Conservation (phyloP, 2,329 filamentous ascomycete species). For the Daldinia sp. region DNA sequence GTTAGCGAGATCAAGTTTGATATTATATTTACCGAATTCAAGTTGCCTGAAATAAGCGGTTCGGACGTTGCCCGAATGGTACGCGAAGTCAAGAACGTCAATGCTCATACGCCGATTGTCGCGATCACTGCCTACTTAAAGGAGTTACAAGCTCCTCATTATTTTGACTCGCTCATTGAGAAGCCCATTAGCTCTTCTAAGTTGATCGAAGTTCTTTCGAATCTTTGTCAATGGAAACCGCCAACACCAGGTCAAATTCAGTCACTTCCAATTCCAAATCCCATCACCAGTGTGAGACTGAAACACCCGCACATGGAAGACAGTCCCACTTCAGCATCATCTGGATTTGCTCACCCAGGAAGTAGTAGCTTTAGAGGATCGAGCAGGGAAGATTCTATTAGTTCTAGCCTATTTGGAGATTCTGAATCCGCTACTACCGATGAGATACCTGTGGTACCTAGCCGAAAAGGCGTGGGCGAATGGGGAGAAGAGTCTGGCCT, state of each 20-base stretch:
- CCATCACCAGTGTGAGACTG: conserved; percentile 73
- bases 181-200: conserved; percentile 96
- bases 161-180: conserved; percentile 95
- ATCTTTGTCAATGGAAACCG: conserved; percentile 93
- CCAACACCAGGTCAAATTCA: conserved; percentile 65
- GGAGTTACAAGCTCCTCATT: conserved; percentile 92
- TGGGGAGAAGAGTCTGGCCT: conserved; percentile 80
- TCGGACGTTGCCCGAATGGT: conserved; percentile 98
- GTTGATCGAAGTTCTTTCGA: conserved; percentile 86
- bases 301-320: conserved; percentile 76
- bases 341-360: conserved; percentile 76
- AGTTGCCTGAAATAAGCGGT: conserved; percentile 92
- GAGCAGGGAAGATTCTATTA: conserved; percentile 89
- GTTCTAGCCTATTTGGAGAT: conserved; percentile 89
- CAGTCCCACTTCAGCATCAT: conserved; percentile 85
- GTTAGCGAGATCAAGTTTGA: conserved; percentile 99
- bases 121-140: conserved; percentile 98
- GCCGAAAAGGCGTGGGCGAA: conserved; percentile 78
- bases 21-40: conserved; percentile 98
- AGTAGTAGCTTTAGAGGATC: conserved; percentile 79
- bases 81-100: conserved; percentile 93
- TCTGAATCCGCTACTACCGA: conserved; percentile 82
- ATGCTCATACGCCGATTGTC: conserved; percentile 93
- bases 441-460: conserved; percentile 80
- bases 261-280: conserved; percentile 64